Evolutionary conservation across 768 basidiomycete species (phyloP).

Genomic region (Russula foetens): DNA sequence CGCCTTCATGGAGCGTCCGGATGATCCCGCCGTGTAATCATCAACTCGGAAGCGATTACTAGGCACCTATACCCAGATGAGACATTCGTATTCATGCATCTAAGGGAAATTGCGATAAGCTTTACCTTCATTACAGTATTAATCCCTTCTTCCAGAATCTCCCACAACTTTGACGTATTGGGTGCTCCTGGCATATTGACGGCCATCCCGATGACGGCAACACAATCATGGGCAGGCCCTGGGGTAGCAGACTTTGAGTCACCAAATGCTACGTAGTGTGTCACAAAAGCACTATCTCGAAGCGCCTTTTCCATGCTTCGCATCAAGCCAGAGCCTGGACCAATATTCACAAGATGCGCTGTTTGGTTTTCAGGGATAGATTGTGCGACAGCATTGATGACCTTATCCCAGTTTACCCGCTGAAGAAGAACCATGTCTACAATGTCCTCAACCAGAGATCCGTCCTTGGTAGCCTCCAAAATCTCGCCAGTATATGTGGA

Average conservation of each 20-base stretch:
- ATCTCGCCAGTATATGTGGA: conserved; percentile 13
- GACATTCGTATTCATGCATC: not conserved
- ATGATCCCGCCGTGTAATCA: conserved; percentile 28
- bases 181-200: conserved; percentile 47
- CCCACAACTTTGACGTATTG: conserved; percentile 45
- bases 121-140: conserved; percentile 52
- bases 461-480: not conserved
- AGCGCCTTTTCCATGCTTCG: conserved; percentile 34
- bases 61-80: conserved; percentile 43
- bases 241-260: not conserved
- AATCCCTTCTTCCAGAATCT: conserved; percentile 45
- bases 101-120: not conserved
- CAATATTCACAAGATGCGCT: conserved; percentile 41
- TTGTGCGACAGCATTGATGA: conserved; percentile 25
- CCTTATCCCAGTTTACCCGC: conserved; percentile 38
- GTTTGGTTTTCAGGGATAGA: conserved; percentile 20
- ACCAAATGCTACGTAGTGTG: not conserved
- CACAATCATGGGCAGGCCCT: conserved; percentile 36
- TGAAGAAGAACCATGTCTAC: conserved; percentile 19
- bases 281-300: conserved; percentile 18
- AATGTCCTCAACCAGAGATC: conserved; percentile 9
- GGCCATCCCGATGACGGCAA: conserved; percentile 71
- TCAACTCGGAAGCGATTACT: conserved; percentile 44
- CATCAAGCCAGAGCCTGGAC: conserved; percentile 37
- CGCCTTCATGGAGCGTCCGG: conserved; percentile 40